Evolutionary conservation across 2,329 filamentous ascomycete species (phyloP), one percentile per base, ranked within the genome.

Genomic region (Fusarium paranaense): DNA sequence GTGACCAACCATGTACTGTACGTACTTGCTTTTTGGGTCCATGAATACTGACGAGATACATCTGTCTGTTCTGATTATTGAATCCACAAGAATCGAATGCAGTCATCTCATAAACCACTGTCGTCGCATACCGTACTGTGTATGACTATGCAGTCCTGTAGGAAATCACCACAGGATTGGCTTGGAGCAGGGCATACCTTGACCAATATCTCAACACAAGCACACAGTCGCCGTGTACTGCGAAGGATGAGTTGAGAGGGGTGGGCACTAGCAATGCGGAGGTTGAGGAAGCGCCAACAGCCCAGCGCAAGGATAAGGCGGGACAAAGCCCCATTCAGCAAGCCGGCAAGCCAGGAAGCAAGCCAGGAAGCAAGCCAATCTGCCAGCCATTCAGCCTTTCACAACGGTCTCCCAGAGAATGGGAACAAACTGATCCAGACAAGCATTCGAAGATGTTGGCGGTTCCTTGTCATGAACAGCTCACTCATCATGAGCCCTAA

Each of bases 361-460:
- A 64, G 58, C 64, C 64, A 65, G 42, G 22, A 37, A 42, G 37
- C 33, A 60, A 64, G 58, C 64, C 64, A 65, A 45, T 42, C 16
- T 64, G 64, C 63, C 56, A 61, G 65, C 61, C 69, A 59, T 69
- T 25, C 62, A 66, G 67, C 70, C 72, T 62, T 40, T 67, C 47
- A 11, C 58, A 74, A 74, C 60, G 68, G 57, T 67, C 59, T 64
- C 22, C 54, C 64, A 56, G 66, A 54, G 37, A 58, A 67, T 56
- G 25, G 56, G 42, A 58, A 47, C 37, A 65, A 59, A 47, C 38
- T 38, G 52, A 52, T 33, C 38, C 25, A 56, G 33, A 30, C 16
- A 54, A 47, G 25, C 25, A 37, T 52, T 35, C 16, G 20, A 66
- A 16, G 25, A 11, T 7, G 35, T 33, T 40, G 40, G 18, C 16